Evolutionary conservation across 2,329 filamentous ascomycete species (phyloP).

Genomic region (Aspergillus brunneoviolaceus): DNA sequence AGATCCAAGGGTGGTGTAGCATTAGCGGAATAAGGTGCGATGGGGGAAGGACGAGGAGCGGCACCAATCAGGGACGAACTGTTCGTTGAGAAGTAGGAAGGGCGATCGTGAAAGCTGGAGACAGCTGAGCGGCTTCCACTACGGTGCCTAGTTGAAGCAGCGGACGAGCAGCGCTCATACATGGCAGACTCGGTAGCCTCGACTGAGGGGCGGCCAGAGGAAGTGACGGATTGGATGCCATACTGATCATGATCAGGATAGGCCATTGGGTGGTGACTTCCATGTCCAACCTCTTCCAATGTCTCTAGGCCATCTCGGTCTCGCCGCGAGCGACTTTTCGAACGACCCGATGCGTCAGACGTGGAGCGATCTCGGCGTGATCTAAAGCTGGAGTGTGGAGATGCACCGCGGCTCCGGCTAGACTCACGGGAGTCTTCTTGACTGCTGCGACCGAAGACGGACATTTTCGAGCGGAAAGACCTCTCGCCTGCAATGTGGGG

Average conservation of each 20-base stretch:
- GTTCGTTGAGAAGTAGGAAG: conserved; percentile 29
- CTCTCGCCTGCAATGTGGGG: conserved; percentile 35
- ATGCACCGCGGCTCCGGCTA: conserved; percentile 35
- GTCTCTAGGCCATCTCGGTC: conserved; percentile 57
- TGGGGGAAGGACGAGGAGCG: conserved; percentile 46
- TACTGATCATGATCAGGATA: conserved; percentile 27
- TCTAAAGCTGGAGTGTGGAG: conserved; percentile 41
- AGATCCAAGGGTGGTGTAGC: conserved; percentile 55
- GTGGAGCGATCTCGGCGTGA: conserved; percentile 54
- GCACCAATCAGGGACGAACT: conserved; percentile 38
- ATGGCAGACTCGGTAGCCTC: conserved; percentile 30
- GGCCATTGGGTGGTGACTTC: conserved; percentile 28
- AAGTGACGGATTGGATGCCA: conserved; percentile 29
- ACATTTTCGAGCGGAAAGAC: conserved; percentile 29
- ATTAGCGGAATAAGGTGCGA: conserved; percentile 51
- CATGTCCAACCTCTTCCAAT: conserved; percentile 48
- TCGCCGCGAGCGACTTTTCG: conserved; percentile 53
- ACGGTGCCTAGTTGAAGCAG: conserved; percentile 40
- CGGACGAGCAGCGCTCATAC: conserved; percentile 41
- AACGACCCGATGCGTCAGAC: conserved; percentile 55
- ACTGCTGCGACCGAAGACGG: conserved; percentile 30
- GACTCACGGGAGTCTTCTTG: conserved; percentile 38
- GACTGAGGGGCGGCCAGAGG: conserved; percentile 39
- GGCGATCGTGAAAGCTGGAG: conserved; percentile 36
- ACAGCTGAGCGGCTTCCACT: conserved; percentile 40